Conservation (phyloP, 2,329 filamentous ascomycete genomes). For the Pyrenophora seminiperda region DNA sequence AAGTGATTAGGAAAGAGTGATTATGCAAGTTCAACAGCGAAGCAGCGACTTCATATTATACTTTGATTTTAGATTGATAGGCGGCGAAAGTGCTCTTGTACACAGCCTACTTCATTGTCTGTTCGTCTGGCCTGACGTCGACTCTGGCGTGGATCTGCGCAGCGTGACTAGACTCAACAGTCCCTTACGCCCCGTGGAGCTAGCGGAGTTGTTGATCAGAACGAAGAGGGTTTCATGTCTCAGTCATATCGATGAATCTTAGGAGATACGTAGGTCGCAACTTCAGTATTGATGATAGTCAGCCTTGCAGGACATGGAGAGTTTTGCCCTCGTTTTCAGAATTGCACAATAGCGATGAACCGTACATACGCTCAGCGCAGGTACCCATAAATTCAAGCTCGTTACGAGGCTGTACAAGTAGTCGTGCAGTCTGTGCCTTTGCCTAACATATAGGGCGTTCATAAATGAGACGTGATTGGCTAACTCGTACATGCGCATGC, state of each 20-base stretch:
- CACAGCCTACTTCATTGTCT: neutral
- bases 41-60: slow-evolving; percentile 2
- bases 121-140: slow-evolving; percentile 1
- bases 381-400: neutral
- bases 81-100: neutral
- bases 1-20: no score
- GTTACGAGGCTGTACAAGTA: neutral
- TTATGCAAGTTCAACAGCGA: neutral
- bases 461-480: slow-evolving; percentile 7
- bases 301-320: no score
- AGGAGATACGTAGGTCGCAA: no score
- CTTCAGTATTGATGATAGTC: no score
- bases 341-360: neutral
- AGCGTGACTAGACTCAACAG: neutral
- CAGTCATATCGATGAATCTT: no score
- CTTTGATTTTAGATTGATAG: neutral
- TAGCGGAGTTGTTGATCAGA: neutral
- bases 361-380: neutral
- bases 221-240: no score
- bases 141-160: slow-evolving; percentile 1
- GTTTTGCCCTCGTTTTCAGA: no score
- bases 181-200: neutral
- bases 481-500: slow-evolving; percentile 6
- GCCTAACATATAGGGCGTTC: neutral
- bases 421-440: neutral